These are phyloP conservation scores for Penicillium manginii DNA, from an alignment of 495 filamentous ascomycete genomes.

Conservation along the genomic window DNA sequence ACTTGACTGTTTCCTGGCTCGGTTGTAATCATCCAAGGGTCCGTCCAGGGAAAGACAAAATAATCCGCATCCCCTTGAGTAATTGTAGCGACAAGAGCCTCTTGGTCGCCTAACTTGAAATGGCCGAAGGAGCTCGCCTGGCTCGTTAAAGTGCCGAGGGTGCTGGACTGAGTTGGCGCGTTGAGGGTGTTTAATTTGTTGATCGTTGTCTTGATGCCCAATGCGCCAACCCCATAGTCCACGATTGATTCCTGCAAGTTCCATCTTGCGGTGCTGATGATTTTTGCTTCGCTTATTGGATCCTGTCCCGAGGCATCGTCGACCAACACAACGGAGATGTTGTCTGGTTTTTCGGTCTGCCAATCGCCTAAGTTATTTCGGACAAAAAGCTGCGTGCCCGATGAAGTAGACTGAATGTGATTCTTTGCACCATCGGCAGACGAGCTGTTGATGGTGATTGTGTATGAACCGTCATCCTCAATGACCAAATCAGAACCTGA, in stretches of 20 bases:
- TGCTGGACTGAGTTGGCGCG: constrained; percentile 17
- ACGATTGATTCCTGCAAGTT: constrained; percentile 20
- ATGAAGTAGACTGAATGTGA: constrained; percentile 15
- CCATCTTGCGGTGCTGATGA: constrained; percentile 7
- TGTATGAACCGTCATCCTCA: constrained; percentile 19
- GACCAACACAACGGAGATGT: constrained; percentile 10
- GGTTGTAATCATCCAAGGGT: constrained; percentile 18
- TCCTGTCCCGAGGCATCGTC: constrained; percentile 3
- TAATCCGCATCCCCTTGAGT: constrained; percentile 17
- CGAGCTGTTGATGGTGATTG: constrained; percentile 21
- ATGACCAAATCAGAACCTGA: constrained; percentile 16
- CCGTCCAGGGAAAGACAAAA: constrained; percentile 17
- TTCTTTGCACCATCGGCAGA: constrained; percentile 14
- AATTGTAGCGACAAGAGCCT: constrained; percentile 20
- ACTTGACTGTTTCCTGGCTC: constrained; percentile 8
- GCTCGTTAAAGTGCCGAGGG: constrained; percentile 17
- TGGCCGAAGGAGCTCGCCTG: constrained; percentile 25
- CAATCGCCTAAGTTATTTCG: constrained; percentile 24
- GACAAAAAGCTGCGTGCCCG: constrained; percentile 14
- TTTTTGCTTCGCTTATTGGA: constrained; percentile 6
- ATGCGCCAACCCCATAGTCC: constrained; percentile 17
- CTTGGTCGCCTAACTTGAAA: constrained; percentile 11
- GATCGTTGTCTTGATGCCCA: constrained; percentile 16
- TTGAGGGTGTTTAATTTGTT: constrained; percentile 18
- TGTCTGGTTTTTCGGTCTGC: constrained; percentile 16